Evolutionary conservation across 352 stramenopile species (phyloP), one percentile per base, ranked within the genome.

Genomic region (Globisporangium heterothallicum): DNA sequence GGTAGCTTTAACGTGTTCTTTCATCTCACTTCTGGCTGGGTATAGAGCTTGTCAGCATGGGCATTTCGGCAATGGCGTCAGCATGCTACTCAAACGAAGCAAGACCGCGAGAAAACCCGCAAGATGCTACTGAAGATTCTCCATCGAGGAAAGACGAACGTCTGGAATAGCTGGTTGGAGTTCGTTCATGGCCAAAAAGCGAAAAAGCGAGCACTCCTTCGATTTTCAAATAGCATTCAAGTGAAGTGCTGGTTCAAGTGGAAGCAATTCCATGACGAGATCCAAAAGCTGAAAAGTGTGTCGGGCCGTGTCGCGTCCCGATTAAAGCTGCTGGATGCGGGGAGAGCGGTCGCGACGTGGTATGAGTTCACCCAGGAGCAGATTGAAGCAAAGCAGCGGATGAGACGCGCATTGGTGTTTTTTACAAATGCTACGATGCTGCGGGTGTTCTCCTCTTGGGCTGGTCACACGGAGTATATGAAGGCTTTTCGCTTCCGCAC

Each of bases 161-260:
- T 78, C 25, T 93, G 79, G 79, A 62, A 68, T n/a, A 60, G 62
- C 0, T 93, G 79, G 82, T 27, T 57, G 0, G 64, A 76, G 4
- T 93, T 88, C 43, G 57, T 86, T 4, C 49, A 66, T 13, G 54
- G 62, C 1, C 73, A 85, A 35, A 70, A 63, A 5, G 70, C 75
- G 1, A 86, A 83, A 42, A 75, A 74, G 13, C 66, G 78, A 40
- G 82, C 82, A 9, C 59, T 81, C 5, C 58, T 74, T 6, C 72
- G 72, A 5, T 91, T 93, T 32, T 80, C 74, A 4, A 74, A 56
- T 49, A 84, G 66, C 14, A 70, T 83, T 1, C 58, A 75, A 26
- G 68, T 68, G 6, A 90, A 88, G 52, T 90, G 78, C 57, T 93
- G 71, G 63, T 18, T 81, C 7, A 54, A 57, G 21, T 93, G 82